Conservation (phyloP, 169 alveolate genomes). For the Plasmodium cynomolgi region DNA sequence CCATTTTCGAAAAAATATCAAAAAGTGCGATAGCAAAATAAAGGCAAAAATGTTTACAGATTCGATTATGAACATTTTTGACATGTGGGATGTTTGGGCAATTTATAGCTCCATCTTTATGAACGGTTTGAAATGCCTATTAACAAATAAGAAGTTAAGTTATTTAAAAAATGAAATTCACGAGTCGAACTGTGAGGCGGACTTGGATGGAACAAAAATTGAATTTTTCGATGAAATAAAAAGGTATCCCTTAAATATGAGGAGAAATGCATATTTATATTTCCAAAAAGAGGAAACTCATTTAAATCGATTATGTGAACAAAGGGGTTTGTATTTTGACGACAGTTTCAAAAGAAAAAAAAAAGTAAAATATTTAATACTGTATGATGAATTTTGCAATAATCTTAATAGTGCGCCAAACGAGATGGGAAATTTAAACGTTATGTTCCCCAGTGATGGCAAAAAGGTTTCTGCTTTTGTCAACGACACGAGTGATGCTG, state of each 20-base stretch:
- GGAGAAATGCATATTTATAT: slow-evolving; percentile 63
- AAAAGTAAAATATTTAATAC: slow-evolving; percentile 49
- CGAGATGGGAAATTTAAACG: slow-evolving; percentile 2
- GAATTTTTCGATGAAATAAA: slow-evolving; percentile 63
- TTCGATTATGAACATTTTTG: slow-evolving; percentile 34
- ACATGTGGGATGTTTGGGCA: slow-evolving; percentile 60
- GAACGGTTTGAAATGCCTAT: slow-evolving; percentile 59
- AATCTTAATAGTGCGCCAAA: slow-evolving; percentile 5
- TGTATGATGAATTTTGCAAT: slow-evolving; percentile 68
- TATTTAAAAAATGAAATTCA: slow-evolving; percentile 36
- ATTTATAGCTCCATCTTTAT: slow-evolving; percentile 33
- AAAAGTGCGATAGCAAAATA: slow-evolving; percentile 67
- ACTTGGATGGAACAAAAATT: slow-evolving; percentile 53
- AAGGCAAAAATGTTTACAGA: slow-evolving; percentile 39
- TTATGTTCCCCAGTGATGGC: slow-evolving; percentile 13
- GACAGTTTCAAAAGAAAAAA: slow-evolving; percentile 42
- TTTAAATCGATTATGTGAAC: slow-evolving; percentile 64
- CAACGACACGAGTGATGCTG: not conserved
- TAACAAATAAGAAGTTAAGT: slow-evolving; percentile 39
- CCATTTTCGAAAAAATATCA: slow-evolving; percentile 73
- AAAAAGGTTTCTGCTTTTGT: not conserved
- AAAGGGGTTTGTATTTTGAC: slow-evolving; percentile 62
- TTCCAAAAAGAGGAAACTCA: slow-evolving; percentile 37
- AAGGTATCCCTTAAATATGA: slow-evolving; percentile 51
- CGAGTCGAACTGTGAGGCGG: slow-evolving; percentile 15